Base-by-base conservation (phyloP, 768 basidiomycete genomes). In the Lentinula aciculospora region DNA sequence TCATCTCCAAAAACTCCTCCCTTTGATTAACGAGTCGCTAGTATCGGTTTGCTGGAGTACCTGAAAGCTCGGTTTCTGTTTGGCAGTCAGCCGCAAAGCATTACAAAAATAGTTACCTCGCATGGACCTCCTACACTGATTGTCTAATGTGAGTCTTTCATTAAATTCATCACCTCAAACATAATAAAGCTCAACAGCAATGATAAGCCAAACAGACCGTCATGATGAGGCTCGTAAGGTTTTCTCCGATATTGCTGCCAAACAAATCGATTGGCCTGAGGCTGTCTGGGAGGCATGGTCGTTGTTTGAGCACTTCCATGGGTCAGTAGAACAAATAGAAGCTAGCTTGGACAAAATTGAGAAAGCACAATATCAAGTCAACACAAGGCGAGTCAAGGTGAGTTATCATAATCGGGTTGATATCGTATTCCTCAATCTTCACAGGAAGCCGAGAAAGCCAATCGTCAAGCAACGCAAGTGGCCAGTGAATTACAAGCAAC, bases 191-290 rank as follows among this genome's bases (percentile, higher is more conserved):
- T 57, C n/a, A 42, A 60, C 31, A 55, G 56, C 28, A 23, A 46
- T 44, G 32, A 47, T 23, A 62, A 85, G 84, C 62, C 81, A 81
- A 67, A 71, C 78, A 34, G 76, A 79, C 58, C 74, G 74, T 62
- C 72, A 83, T 53, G 78, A 83, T 15, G 73, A 81, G 46, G 89
- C 88, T 2, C 83, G 93, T 39, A 74, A 78, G 23, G 72, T 83
- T 6, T 96, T 92, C 68, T 70, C 74, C 40, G 83, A 86, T 59
- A 75, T 89, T 3, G 80, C 84, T 28, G 74, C 76, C 44, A 89
- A 88, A 67, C 82, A 86, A 50, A 64, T 98, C 37, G 96, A 99
- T 70, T 98, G 94, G 88, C 94, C 97, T 0, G 96, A 99, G 69
- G 89, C 87, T 9, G 74, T 98, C 7, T 96, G 92, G 86, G 92